These are phyloP conservation scores for Aspergillus cejpii DNA, from an alignment of 2,329 filamentous ascomycete genomes.

Conservation along the genomic window DNA sequence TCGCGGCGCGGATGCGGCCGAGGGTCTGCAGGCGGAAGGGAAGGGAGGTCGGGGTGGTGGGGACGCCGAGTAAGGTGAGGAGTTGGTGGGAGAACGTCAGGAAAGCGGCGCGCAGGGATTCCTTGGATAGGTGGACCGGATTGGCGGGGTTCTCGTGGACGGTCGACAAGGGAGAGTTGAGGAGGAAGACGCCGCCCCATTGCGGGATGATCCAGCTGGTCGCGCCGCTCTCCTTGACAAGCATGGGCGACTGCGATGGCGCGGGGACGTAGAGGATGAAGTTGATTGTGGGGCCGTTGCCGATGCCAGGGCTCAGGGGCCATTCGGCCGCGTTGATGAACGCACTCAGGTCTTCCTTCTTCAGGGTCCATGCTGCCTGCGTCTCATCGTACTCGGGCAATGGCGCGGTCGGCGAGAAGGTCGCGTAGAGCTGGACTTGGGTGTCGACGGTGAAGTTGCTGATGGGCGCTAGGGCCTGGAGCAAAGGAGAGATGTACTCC, in stretches of 20 bases:
- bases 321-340: conserved; percentile 98
- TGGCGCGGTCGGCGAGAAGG: conserved; percentile 56
- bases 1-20: conserved; percentile 75
- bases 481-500: conserved; percentile 72
- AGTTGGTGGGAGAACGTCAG: conserved; percentile 87
- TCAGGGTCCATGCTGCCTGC: conserved; percentile 59
- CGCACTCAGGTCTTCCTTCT: conserved; percentile 79
- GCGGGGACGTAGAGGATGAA: conserved; percentile 88
- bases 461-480: conserved; percentile 71
- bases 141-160: conserved; percentile 34
- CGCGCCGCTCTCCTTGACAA: conserved; percentile 53
- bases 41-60: conserved; percentile 68
- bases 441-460: conserved; percentile 96
- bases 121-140: conserved; percentile 51
- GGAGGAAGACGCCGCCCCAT: conserved; percentile 74
- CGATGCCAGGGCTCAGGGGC: conserved; percentile 91
- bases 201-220: conserved; percentile 93
- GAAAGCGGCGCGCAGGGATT: conserved; percentile 70
- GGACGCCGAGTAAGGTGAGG: conserved; percentile 77
- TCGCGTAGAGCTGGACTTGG: conserved; percentile 88
- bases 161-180: conserved; percentile 48
- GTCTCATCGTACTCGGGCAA: conserved; percentile 50
- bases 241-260: conserved; percentile 54
- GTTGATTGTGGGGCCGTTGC: conserved; percentile 86
- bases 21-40: conserved; percentile 79